These are phyloP conservation scores for Neotropicomus parvogracilis DNA, from an alignment of 1,284 basidiomycete genomes.

Conservation along the genomic window DNA sequence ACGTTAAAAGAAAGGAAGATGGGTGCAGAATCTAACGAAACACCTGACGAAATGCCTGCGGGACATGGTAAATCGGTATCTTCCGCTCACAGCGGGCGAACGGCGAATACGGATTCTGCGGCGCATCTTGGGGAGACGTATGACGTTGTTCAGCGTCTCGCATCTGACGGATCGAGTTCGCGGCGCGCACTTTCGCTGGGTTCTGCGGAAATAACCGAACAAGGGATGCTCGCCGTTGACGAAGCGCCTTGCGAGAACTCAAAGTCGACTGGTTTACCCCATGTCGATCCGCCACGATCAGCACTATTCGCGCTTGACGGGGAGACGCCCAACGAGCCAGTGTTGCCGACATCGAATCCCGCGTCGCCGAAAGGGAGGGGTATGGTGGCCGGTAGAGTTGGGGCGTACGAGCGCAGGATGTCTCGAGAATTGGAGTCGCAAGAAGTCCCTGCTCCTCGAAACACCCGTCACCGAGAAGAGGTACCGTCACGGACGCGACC, in stretches of 20 bases:
- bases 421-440: slow-evolving; percentile 29
- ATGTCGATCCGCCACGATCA: slow-evolving; percentile 18
- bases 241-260: slow-evolving; percentile 10
- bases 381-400: slow-evolving; percentile 37
- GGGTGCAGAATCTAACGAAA: slow-evolving; percentile 20
- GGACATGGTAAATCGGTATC: slow-evolving; percentile 49
- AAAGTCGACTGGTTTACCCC: slow-evolving; percentile 9
- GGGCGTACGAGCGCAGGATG: slow-evolving; percentile 40
- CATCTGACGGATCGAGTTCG: slow-evolving; percentile 34
- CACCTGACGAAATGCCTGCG: slow-evolving; percentile 13
- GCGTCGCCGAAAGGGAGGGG: slow-evolving; percentile 4
- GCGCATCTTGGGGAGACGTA: slow-evolving; percentile 61
- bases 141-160: slow-evolving; percentile 63
- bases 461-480: slow-evolving; percentile 32
- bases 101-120: slow-evolving; percentile 62
- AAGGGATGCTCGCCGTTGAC: slow-evolving; percentile 14
- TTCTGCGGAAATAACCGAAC: slow-evolving; percentile 27
- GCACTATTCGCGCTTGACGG: neutral
- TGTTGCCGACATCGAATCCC: neutral
- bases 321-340: slow-evolving; percentile 3
- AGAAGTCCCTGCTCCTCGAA: slow-evolving; percentile 21
- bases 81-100: slow-evolving; percentile 45
- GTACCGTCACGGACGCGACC: slow-evolving; percentile 28
- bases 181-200: slow-evolving; percentile 23
- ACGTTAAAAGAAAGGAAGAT: slow-evolving; percentile 52